Evolutionary conservation across 495 filamentous ascomycete genomes (phyloP).

Genomic region (Xylaria telfairii): DNA sequence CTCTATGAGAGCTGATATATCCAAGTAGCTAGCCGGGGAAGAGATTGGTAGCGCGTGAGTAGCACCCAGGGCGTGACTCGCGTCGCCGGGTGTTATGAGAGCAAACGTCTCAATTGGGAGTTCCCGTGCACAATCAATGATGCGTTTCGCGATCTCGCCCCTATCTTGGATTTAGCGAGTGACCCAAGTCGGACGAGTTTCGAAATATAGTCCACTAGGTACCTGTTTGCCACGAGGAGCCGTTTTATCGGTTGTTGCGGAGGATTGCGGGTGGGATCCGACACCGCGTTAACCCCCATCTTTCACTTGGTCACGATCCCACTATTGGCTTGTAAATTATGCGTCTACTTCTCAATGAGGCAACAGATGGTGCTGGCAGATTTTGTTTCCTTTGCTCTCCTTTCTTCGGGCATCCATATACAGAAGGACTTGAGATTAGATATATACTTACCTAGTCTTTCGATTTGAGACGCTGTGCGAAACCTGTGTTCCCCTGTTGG

Average conservation of each 20-base stretch:
- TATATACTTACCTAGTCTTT: neutral
- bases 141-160: slow-evolving; percentile 67
- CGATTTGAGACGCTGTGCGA: neutral
- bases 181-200: neutral
- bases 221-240: slow-evolving; percentile 66
- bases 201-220: slow-evolving; percentile 16
- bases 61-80: slow-evolving; percentile 56
- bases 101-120: slow-evolving; percentile 59
- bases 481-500: neutral
- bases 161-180: slow-evolving; percentile 40
- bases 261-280: slow-evolving; percentile 23
- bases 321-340: too few species aligned
- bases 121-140: slow-evolving; percentile 63
- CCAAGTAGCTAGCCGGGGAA: slow-evolving; percentile 58
- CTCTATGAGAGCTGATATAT: slow-evolving; percentile 53
- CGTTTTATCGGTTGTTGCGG: slow-evolving; percentile 52
- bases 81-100: slow-evolving; percentile 60
- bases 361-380: neutral
- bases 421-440: neutral
- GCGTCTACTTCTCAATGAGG: neutral
- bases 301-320: neutral
- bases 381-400: neutral
- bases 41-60: slow-evolving; percentile 54
- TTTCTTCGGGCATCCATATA: neutral
- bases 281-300: neutral